Evolutionary conservation across 176 grass and related monocot genomes (phyloP), one percentile per base, ranked within the genome.

Genomic region (Rhynchospora pubera): DNA sequence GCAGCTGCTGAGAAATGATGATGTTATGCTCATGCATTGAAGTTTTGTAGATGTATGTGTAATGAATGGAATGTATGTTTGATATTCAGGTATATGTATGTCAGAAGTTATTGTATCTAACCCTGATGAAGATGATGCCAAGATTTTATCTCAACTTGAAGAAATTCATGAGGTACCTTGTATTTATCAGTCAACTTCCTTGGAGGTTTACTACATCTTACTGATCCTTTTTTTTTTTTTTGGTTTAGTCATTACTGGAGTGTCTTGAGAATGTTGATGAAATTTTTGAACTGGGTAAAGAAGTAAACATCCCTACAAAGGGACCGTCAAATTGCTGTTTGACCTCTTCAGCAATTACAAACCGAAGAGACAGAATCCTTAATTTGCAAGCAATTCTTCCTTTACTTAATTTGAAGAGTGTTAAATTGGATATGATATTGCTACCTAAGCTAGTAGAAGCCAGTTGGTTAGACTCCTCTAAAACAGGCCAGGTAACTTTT

Each of bases 341-440:
- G 65, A 61, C 88, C 60, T 92, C 90, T 78, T 85, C 87, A 6
- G 77, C 85, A 46, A 79, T 80, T 80, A 77, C 94, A 62, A 75
- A 58, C 57, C 86, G 80, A 66, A 84, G 69, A 51, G 52, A 77
- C 26, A 85, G 85, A 68, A 89, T 97, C 74, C 72, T 61, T 14
- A 82, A 81, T 82, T 97, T 90, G 94, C 65, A 88, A 80, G 77
- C 79, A 4, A 85, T 85, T 76, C 83, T 97, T 86, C 87, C 90
- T 83, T 89, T 97, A 77, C 89, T 94, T 78, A 89, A 97, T 82
- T 80, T 97, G 67, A 97, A 89, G 87, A 94, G 92, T 77, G 85
- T 91, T 89, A 91, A 81, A 52, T 77, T 94, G 87, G 92, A 97
- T 81, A 84, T 87, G 26, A 84, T 86, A 77, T 91, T 97, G 82